Base-by-base conservation (phyloP, 2,329 filamentous ascomycete genomes). In the Fusarium luffae region DNA sequence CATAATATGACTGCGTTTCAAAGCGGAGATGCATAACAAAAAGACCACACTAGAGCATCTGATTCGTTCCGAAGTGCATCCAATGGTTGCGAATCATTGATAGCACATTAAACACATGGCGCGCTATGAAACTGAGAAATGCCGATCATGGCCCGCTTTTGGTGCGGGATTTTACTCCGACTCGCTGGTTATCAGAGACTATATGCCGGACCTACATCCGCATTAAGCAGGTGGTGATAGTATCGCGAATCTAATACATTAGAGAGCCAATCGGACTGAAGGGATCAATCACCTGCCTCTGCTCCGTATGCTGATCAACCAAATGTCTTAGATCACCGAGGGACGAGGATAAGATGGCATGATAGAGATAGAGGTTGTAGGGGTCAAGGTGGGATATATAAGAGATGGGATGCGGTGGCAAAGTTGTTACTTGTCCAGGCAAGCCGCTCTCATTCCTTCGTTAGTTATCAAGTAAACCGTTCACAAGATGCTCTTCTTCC, bases 401-500 rank as follows among this genome's bases (percentile, higher is more conserved):
- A 41, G n/a, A 13, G 4, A 9, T 7, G 5, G 18, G 8, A 32
- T 18, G 1, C 6, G 27, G 34, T 34, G 30, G 49, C 49, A 41
- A 58, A 58, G 37, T 25, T 12, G 27, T 30, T 42, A n/a, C 23
- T 41, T 27, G 23, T 46, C 19, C 40, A 13, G 14, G 12, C 43
- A 64, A 19, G 37, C 43, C 40, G n/a, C 19, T 47, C 25, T 50
- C 40, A 34, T 34, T 34, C 37, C 28, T 50, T 64, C 25, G 6
- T 32, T 25, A 5, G 11, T 64, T 44, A 7, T 43, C 43, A 16
- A 19, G 18, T 28, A 13, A 32, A 2, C 46, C 37, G 27, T 34
- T 58, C 28, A 34, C 66, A 73, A 68, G 47, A 73, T 73, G 71
- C 59, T 73, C 50, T 61, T 73, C 62, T 60, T 68, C 66, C 62